Base-by-base conservation (phyloP, 2,329 filamentous ascomycete species). In the Diaporthe humulicola region DNA sequence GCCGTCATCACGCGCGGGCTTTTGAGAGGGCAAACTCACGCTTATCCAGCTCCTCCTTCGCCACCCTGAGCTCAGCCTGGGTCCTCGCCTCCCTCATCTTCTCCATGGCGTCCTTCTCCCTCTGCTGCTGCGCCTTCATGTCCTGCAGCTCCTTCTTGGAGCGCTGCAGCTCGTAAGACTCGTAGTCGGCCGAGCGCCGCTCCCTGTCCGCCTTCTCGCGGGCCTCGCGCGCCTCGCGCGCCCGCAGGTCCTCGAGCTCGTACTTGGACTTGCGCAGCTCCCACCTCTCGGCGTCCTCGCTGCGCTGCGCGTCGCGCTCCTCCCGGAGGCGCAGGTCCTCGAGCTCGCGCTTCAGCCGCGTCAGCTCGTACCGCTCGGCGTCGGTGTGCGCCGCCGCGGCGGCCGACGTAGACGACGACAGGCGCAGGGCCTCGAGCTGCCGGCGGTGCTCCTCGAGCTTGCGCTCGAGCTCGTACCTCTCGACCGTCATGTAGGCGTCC, bases 41-140 rank as follows among this genome's bases (percentile, higher is more conserved):
- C 30, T 84, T 82, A 38, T 88, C 85, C 1, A 90, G 82, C 80
- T 88, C 88, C 50, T 82, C 82, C 80, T 87, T 88, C 54, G 86
- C 86, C 25, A 80, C 85, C 71, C 86, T 85, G 38, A 90, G 84
- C 78, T 90, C 88, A 25, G 87, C 86, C 56, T 87, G 85, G 74
- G 88, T 85, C 66, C 81, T 82, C 42, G 81, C 83, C 72, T 86
- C 84, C 74, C 86, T 85, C 72, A 86, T 77, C 25, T 81, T 77
- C 19, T 82, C 83, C 42, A 79, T 80, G 33, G 84, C 79, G 45
- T 83, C 81, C 57, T 76, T 80, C 80, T 79, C 82, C 76, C 77
- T 79, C 79, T 80, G 83, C 78, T 75, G 80, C 77, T 81, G 81
- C 72, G 82, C 77, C 71, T 83, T 81, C 67, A 81, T 79, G 77